Evolutionary conservation across 495 filamentous ascomycete genomes (phyloP).

Genomic region (Choiromyces venosus): DNA sequence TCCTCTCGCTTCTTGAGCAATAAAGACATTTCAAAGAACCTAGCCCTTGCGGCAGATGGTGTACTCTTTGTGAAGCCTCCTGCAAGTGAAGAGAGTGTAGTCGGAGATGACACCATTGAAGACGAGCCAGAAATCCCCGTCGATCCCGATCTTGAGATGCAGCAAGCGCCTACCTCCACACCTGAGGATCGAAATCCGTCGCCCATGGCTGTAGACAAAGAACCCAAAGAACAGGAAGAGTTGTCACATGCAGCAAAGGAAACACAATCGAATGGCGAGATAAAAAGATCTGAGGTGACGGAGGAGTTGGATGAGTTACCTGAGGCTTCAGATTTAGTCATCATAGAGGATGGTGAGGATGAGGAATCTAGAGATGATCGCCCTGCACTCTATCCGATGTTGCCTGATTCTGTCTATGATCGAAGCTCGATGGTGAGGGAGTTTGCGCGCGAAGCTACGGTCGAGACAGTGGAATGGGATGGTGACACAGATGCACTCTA

Average conservation of each 20-base stretch:
- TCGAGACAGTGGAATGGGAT: slow-evolving; percentile 22
- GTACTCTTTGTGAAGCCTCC: slow-evolving; percentile 13
- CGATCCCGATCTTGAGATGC: not conserved
- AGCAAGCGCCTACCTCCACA: not conserved
- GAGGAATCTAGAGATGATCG: slow-evolving; percentile 6
- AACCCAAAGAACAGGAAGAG: not conserved
- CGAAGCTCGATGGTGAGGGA: slow-evolving; percentile 15
- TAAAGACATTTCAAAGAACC: slow-evolving; percentile 16
- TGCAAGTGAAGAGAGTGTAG: slow-evolving; percentile 8
- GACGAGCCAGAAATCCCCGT: not conserved
- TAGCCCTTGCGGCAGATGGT: slow-evolving; percentile 7
- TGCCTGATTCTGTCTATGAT: slow-evolving; percentile 22
- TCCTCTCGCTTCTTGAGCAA: slow-evolving; percentile 15
- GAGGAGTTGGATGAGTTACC: not conserved
- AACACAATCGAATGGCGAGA: not conserved
- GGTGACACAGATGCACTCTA: slow-evolving; percentile 11
- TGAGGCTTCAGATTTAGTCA: slow-evolving; percentile 9
- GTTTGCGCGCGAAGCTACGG: slow-evolving; percentile 12
- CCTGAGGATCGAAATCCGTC: not conserved
- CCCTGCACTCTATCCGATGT: slow-evolving; percentile 2
- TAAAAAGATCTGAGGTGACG: slow-evolving; percentile 1
- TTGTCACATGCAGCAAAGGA: not conserved
- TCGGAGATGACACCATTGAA: not conserved
- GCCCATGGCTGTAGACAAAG: not conserved
- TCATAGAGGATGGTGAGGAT: slow-evolving; percentile 15